Evolutionary conservation across 257 asterid genomes (phyloP), one percentile per base, ranked within the genome.

Genomic region (Oldenlandia corymbosa): DNA sequence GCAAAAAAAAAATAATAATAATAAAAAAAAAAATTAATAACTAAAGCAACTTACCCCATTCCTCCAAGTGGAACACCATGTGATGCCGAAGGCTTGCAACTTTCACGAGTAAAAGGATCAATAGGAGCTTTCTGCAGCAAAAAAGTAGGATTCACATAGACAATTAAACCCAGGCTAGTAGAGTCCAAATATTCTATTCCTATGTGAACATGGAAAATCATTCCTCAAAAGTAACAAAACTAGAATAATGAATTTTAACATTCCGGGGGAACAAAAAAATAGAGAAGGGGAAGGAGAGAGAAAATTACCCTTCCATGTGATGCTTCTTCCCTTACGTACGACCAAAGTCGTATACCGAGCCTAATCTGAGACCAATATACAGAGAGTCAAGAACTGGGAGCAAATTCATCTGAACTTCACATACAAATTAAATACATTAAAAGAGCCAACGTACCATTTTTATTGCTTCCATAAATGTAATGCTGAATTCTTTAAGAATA

Each of bases 11-110:
- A 68, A 43, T 45, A 36, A 17, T 18, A 24, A 10, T 48, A 45
- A 48, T 43, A 3, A n/a, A n/a, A n/a, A n/a, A n/a, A n/a, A n/a
- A n/a, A n/a, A n/a, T n/a, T 27, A 2, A 11, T 58, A 37, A 42
- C 24, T 14, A 11, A 7, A 3, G 21, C 16, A 13, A 54, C 90
- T 80, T 74, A 93, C 99, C 97, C 99, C 99, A 93, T 90, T 68
- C 99, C 99, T 69, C 99, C 99, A 31, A 93, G 88, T 28, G 99
- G 99, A 79, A 90, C 97, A 59, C 99, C 99, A 21, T 83, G 94
- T 61, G 99, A 78, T 74, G 96, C 95, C 48, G 99, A 93, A 55
- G 99, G 99, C 71, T 82, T 88, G 86, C 96, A 93, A 56, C 85
- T 84, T 81, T 77, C 90, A 67, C 90, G 82, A 52, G 87, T 90